These are phyloP conservation scores for Fusarium devonianum DNA, from an alignment of 2,329 filamentous ascomycete species.

Conservation along the genomic window DNA sequence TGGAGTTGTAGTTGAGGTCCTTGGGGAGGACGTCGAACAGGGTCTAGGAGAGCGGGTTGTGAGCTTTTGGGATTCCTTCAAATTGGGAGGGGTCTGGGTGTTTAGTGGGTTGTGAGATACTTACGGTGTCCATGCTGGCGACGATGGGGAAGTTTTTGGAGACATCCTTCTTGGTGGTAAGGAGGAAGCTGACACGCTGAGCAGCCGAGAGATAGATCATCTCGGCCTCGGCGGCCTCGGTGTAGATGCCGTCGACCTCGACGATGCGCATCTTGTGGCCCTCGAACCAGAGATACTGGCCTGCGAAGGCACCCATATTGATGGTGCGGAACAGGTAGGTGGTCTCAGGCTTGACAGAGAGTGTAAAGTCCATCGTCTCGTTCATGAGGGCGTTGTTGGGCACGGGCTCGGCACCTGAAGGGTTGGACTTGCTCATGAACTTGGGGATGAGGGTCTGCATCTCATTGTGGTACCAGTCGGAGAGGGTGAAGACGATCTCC, in stretches of 20 bases:
- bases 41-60: constrained; percentile 47
- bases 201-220: constrained; percentile 73
- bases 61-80: neutral
- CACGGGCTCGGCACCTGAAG: constrained; percentile 68
- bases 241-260: constrained; percentile 77
- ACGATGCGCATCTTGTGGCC: constrained; percentile 72
- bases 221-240: constrained; percentile 63
- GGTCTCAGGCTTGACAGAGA: constrained; percentile 69
- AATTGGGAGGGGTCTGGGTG: neutral
- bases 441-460: constrained; percentile 55
- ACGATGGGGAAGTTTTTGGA: constrained; percentile 72
- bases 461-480: constrained; percentile 74
- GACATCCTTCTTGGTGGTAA: constrained; percentile 70
- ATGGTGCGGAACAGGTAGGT: constrained; percentile 77
- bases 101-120: constrained; percentile 13
- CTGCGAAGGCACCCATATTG: constrained; percentile 76
- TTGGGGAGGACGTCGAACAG: constrained; percentile 74
- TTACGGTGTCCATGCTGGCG: constrained; percentile 72
- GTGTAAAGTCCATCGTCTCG: constrained; percentile 67
- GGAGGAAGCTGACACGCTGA: constrained; percentile 69
- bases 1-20: constrained; percentile 72
- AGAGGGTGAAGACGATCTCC: constrained; percentile 69
- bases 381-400: constrained; percentile 75
- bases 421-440: constrained; percentile 63
- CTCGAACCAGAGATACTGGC: constrained; percentile 72